Base-by-base conservation (phyloP, 805 yeast genomes). In the Metschnikowia vanudenii region DNA sequence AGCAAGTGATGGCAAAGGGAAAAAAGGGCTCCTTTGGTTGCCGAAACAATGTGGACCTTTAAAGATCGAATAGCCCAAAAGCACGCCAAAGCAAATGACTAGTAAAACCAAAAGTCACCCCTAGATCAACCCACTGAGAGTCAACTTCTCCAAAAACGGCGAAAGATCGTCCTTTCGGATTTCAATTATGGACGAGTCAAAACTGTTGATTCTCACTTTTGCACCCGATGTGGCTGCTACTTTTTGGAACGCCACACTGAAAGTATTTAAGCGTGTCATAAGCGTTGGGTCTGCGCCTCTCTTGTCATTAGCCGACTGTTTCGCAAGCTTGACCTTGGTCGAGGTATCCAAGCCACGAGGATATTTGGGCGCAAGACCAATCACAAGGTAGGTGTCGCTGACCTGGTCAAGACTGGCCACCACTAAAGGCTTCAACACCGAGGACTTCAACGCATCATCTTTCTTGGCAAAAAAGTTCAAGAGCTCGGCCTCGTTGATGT, bases 171-270 rank as follows among this genome's bases (percentile, higher is more conserved):
- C 96, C 59, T 83, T 85, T 49, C 88, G 70, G 36, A 94, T 83
- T 67, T 94, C 97, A 37, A 94, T 89, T 18, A 94, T 88, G 3
- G 97, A 82, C 53, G 96, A 87, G 62, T 94, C 98, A 67, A 94
- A 94, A 59, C 96, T 89, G 63, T 94, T 98, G 51, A 94, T 86
- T 58, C 92, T 78, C 16, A 90, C 90, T 56, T 86, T 82, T 2
- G 97, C 97, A 35, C 90, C 92, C 5, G 96, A 86, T 17, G 80
- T 79, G 37, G 75, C 76, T 1, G 97, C 94, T 22, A 91, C 88
- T 53, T 84, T 85, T 63, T 89, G 97, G 64, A 94, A 94, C 30
- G 96, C 96, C 47, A 85, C 80, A 38, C 96, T 91, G 61, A 94
- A 94, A 7, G 88, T 84, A 61, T 94, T 92, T 41, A 84, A 68